Evolutionary conservation across 148 eudicot species (phyloP), one percentile per base, ranked within the genome.

Genomic region (Rhododendron molle): DNA sequence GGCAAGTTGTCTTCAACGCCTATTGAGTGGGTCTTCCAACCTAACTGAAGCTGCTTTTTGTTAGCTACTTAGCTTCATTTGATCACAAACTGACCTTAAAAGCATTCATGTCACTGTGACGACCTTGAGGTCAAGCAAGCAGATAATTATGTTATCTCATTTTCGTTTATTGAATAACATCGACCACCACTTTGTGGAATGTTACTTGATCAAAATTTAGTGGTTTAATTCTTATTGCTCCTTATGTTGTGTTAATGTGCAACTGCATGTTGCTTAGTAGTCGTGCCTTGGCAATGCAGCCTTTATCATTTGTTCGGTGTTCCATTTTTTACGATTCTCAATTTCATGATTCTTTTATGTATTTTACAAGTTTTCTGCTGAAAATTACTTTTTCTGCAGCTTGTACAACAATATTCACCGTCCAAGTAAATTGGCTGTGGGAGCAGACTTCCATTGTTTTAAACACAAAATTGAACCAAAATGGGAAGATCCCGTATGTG

Each of bases 401-500:
- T 85, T 96, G 34, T 96, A 95, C 92, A 95, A 96, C 87, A 94
- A 95, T 82, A 90, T 94, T 86, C 90, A 87, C 85, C 91, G 83
- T 84, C 99, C 99, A 56, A 95, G 98, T 92, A 96, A 93, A 91
- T 85, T 96, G 89, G 88, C 84, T 56, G 77, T n/a, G 1, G 92
- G 94, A 83, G 96, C 94, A 56, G 99, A 96, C 84, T 89, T 94
- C 49, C 85, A 95, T 69, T 96, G 98, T 87, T 96, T 96, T 86
- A 95, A 96, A 91, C 5, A 93, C 47, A 92, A 94, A 85, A 95
- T 96, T 88, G 97, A 94, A 92, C 99, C 98, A 38, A 96, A 96
- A 87, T 95, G 99, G 99, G 99, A 96, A 92, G 98, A 96, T 85
- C 99, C 99, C 79, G 87, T 95, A 44, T 96, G 99, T 92, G 94